A percentile compares a stretch with the other conserved stretches of the same genome.
phyloP scores from a whole-genome alignment of 768 basidiomycete genomes.

The Calocera cornea region DNA sequence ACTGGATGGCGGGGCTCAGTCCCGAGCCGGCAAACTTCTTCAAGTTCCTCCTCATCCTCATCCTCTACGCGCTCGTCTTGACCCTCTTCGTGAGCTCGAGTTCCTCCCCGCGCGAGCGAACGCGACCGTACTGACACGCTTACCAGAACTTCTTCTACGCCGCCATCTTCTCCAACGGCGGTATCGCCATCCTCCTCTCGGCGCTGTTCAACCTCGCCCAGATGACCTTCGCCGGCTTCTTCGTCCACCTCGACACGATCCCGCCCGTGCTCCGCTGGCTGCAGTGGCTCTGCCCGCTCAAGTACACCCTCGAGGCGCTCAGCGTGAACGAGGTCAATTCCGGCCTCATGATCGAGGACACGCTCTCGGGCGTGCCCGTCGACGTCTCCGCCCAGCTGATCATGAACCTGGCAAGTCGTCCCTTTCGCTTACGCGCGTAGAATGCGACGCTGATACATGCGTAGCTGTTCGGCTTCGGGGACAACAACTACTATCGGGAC shows the following conservation, averaged over 20 bases:
- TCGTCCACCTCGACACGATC: conserved; percentile 72
- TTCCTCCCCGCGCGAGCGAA: conserved; percentile 9
- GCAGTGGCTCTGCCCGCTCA: conserved; percentile 77
- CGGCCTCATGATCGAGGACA: conserved; percentile 71
- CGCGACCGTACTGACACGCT: background rate
- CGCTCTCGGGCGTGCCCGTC: conserved; percentile 68
- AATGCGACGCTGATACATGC: background rate
- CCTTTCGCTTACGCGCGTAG: background rate
- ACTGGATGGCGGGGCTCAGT: conserved; percentile 90
- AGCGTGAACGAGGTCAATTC: conserved; percentile 85
- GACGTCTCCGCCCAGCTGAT: conserved; percentile 68
- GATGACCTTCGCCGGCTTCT: conserved; percentile 76
- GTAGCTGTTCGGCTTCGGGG: conserved; percentile 75
- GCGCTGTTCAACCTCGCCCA: conserved; percentile 35
- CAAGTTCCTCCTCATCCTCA: conserved; percentile 85
- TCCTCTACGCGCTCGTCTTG: conserved; percentile 72
- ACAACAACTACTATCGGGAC: conserved; percentile 76
- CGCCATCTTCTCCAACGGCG: conserved; percentile 67
- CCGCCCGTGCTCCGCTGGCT: conserved; percentile 89
- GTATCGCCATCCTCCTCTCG: conserved; percentile 79
- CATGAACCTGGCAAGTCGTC: conserved; percentile 56
- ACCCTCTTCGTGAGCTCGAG: conserved; percentile 76
- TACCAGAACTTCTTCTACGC: conserved; percentile 76
- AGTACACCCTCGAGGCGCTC: conserved; percentile 72
- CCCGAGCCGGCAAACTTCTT: conserved; percentile 71